Base-by-base conservation (phyloP, 257 asterid species). In the Lavandula angustifolia region DNA sequence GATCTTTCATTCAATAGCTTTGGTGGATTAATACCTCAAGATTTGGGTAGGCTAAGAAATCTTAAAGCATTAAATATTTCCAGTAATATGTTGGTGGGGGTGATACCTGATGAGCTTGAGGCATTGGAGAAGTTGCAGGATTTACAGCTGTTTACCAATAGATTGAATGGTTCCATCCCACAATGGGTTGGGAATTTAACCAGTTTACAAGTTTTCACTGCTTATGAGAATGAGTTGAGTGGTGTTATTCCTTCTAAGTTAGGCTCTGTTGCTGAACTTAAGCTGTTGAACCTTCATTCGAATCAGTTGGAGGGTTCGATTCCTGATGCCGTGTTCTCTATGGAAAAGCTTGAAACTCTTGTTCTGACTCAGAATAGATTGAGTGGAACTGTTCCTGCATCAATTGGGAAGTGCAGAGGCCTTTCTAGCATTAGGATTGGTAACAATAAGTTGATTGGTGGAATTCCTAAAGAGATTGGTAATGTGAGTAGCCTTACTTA, bases 1-100 rank as follows among this genome's bases (percentile, higher is more conserved):
- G 98, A 92, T 85, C 78, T 92, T 29, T 92, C 98, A 1, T 87
- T 85, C 70, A 92, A 92, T 62, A 84, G 75, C 53, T 87, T 92
- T 75, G 84, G 41, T 7, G 87, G 89, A 57, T 70, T 78, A 32
- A 75, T 92, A 8, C 96, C 98, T 64, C 35, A 68, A 0, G 95
- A 84, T 64, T 69, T 92, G 47, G 86, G 89, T 47, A 78, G 70
- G 73, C 87, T 92, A 11, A 67, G 65, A 53, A 73, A 65, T 65
- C 81, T 88, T 35, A 82, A 63, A 75, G 82, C 85, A 50, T 76
- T 88, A 52, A 88, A 88, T 70, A 73, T 88, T 51, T 88, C 96
- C 2, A 74, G 64, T 67, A 85, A 88, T 42, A 49, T 73, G 73
- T 82, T 88, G 1, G 52, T 66, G 7, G 94, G 91, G 42, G 61